Conservation (phyloP, 2,329 filamentous ascomycete species). For the Neonectria ditissima region DNA sequence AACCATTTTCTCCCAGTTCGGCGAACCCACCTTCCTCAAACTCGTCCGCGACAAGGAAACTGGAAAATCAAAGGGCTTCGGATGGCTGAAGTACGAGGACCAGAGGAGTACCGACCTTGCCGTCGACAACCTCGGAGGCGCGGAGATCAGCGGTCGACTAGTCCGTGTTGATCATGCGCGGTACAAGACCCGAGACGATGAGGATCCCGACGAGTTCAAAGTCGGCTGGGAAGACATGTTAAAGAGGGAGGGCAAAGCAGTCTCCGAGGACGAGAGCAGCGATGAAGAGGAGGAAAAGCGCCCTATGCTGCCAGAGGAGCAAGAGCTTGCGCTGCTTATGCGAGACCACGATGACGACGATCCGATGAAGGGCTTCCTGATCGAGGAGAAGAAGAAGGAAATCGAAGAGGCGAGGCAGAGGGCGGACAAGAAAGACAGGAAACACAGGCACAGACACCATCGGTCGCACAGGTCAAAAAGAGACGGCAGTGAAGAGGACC, state of each 20-base stretch:
- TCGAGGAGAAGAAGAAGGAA: slow-evolving; percentile 92
- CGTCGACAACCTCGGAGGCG: slow-evolving; percentile 93
- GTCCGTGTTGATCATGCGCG: slow-evolving; percentile 92
- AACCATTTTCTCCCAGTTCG: slow-evolving; percentile 96
- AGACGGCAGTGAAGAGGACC: slow-evolving; percentile 48
- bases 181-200: slow-evolving; percentile 89
- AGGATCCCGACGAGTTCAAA: slow-evolving; percentile 70
- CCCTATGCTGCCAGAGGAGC: slow-evolving; percentile 82
- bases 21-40: slow-evolving; percentile 93
- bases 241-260: slow-evolving; percentile 61
- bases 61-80: slow-evolving; percentile 93
- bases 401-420: slow-evolving; percentile 75
- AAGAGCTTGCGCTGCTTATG: slow-evolving; percentile 80
- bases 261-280: slow-evolving; percentile 59
- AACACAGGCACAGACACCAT: slow-evolving; percentile 61
- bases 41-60: slow-evolving; percentile 95
- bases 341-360: slow-evolving; percentile 92
- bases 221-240: slow-evolving; percentile 71
- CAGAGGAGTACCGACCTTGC: slow-evolving; percentile 95
- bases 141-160: slow-evolving; percentile 82
- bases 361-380: slow-evolving; percentile 93
- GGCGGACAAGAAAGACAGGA: slow-evolving; percentile 61
- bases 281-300: slow-evolving; percentile 62
- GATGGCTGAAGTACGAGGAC: slow-evolving; percentile 98
- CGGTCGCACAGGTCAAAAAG: slow-evolving; percentile 57